A percentile compares a stretch with the other conserved stretches of the same genome.
These are phyloP conservation scores for Colletotrichum theobromicola DNA, from an alignment of 2,329 filamentous ascomycete genomes.

Conservation along the genomic window DNA sequence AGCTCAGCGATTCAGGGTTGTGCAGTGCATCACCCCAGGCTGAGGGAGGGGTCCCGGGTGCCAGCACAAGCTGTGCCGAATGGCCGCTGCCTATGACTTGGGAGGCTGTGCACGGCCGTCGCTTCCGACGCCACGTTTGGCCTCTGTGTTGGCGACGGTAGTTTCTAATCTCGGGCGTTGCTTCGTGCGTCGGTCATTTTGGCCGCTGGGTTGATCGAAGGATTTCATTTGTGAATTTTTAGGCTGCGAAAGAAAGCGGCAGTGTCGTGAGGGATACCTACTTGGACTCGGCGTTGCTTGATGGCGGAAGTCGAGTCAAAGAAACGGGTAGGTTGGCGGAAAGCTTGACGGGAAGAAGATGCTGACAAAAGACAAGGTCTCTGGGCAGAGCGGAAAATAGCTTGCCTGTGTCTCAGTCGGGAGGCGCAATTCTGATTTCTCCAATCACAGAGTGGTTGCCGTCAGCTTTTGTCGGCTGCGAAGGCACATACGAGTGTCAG, in stretches of 20 bases:
- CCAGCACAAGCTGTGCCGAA: neutral
- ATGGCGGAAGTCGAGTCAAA: neutral
- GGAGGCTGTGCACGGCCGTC: slow-evolving; percentile 13
- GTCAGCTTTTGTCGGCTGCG: neutral
- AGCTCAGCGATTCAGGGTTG: neutral
- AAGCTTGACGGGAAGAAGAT: neutral
- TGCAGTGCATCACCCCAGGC: neutral
- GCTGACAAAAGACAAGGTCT: neutral
- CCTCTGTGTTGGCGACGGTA: neutral
- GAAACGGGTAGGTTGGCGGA: neutral
- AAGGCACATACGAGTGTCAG: neutral
- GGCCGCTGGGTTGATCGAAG: neutral
- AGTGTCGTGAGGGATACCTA: neutral
- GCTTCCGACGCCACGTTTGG: slow-evolving; percentile 8
- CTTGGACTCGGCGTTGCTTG: neutral
- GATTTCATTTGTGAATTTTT: neutral
- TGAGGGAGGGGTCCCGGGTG: neutral
- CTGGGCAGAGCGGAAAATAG: neutral
- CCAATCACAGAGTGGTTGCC: neutral
- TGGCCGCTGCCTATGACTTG: neutral
- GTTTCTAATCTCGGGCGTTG: neutral
- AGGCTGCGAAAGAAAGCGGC: neutral
- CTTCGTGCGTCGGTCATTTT: neutral
- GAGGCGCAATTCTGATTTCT: neutral
- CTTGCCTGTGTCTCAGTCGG: neutral